Evolutionary conservation across 306 rosid species (phyloP).

Genomic region (Cyclanthera cordifolia): DNA sequence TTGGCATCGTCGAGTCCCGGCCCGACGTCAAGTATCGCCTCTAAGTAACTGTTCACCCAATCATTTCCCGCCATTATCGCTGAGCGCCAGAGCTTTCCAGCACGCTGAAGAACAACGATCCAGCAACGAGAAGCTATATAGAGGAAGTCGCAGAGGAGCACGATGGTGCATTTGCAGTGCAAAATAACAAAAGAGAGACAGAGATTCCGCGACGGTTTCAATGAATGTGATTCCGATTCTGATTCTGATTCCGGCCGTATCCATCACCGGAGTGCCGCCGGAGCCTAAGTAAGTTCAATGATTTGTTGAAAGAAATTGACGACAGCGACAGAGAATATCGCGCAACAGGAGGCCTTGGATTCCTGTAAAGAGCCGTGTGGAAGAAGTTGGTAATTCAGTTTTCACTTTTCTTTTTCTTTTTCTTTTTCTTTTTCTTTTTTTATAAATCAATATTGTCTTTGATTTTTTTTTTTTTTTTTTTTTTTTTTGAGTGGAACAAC

Average conservation of each 20-base stretch:
- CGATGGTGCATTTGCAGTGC: background rate
- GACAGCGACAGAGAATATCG: conserved; percentile 6
- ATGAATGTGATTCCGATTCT: background rate
- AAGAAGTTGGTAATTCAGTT: background rate
- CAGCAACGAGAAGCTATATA: background rate
- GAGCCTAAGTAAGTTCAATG: background rate
- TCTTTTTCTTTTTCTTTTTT: background rate
- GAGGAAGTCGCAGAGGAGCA: background rate
- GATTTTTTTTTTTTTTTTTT: no score
- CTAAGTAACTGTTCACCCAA: conserved; percentile 49
- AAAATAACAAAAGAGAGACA: background rate
- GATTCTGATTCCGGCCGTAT: background rate
- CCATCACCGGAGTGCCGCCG: background rate
- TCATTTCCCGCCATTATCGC: conserved; percentile 48
- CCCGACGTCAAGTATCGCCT: conserved; percentile 52
- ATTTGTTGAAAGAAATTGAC: background rate
- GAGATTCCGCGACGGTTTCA: background rate
- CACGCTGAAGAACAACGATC: background rate
- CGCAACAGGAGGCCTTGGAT: conserved; percentile 2
- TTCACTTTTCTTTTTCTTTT: background rate
- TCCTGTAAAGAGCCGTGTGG: background rate
- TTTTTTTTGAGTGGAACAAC: no score
- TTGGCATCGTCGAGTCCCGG: conserved; percentile 42
- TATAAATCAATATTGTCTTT: background rate
- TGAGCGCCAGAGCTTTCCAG: background rate